These are phyloP conservation scores for Blastobotrys proliferans DNA, from an alignment of 1,139 yeast genomes.

Conservation along the genomic window DNA sequence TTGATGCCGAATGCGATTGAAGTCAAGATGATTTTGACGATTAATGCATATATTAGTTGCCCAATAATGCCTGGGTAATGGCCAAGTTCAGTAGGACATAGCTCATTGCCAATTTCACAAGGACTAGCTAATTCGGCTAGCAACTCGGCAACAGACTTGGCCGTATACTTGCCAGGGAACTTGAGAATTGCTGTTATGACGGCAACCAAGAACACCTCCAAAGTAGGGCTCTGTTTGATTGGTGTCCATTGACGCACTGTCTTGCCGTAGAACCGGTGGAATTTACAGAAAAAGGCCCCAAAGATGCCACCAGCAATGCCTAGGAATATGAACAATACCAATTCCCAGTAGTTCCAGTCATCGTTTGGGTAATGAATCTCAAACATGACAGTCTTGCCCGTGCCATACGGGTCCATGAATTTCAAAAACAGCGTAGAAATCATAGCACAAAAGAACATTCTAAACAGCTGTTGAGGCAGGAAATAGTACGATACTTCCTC, in stretches of 20 bases:
- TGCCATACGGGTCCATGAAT: constrained; percentile 58
- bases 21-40: constrained; percentile 47
- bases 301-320: constrained; percentile 58
- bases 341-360: constrained; percentile 53
- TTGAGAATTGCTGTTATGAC: constrained; percentile 48
- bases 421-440: constrained; percentile 53
- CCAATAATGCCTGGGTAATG: constrained; percentile 38
- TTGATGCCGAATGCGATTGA: constrained; percentile 57
- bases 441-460: constrained; percentile 59
- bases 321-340: constrained; percentile 45
- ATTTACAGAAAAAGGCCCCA: constrained; percentile 53
- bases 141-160: constrained; percentile 52
- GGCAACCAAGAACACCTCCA: constrained; percentile 49
- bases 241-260: constrained; percentile 38
- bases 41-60: constrained; percentile 43
- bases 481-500: constrained; percentile 63
- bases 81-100: constrained; percentile 42
- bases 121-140: constrained; percentile 52
- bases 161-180: constrained; percentile 52
- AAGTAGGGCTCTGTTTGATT: constrained; percentile 42
- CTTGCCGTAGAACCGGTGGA: constrained; percentile 47
- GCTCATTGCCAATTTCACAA: constrained; percentile 34
- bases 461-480: constrained; percentile 55
- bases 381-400: constrained; percentile 58
- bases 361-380: constrained; percentile 48